Evolutionary conservation across 2,329 filamentous ascomycete species (phyloP), one percentile per base, ranked within the genome.

Genomic region (Aaosphaeria arxii): DNA sequence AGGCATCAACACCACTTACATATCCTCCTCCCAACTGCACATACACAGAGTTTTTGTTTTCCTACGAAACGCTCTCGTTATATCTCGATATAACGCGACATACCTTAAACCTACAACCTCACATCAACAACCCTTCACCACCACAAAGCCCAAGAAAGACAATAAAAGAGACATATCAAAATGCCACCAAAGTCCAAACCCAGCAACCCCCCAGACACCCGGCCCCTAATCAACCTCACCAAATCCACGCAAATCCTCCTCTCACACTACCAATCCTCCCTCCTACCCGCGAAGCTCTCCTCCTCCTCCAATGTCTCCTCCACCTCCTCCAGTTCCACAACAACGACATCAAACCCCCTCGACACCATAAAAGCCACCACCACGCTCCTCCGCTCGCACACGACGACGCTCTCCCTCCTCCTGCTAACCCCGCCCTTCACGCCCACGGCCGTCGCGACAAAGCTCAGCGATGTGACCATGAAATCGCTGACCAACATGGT

Each of bases 371-470:
- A 82, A 58, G 86, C 91, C 59, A 81, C 88, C 0, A 82, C 89
- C 1, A 81, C 79, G 29, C 77, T 95, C 5, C 82, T 96, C 50
- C 85, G 83, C 65, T 89, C 91, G 0, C 90, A 96, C 64, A 82
- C 86, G 1, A 96, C 91, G 5, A 96, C 95, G 54, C 78, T 96
- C 29, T 92, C 89, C 0, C 84, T 96, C 1, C 80, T 97, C 9
- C 82, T 94, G 1, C 87, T 95, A 62, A 96, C 89, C 62, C 81
- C 89, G 13, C 91, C 92, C 1, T 95, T 95, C 57, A 94, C 91
- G 0, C 85, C 89, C 0, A 84, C 85, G 1, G 91, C 89, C 5
- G 78, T 95, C 32, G 74, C 72, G 7, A 84, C 80, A 28, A 83
- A 95, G 11, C 74, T 96, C 4, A 78, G 82, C 32, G 84, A 91